Conservation (phyloP, 257 asterid species). For the Penstemon barbatus region DNA sequence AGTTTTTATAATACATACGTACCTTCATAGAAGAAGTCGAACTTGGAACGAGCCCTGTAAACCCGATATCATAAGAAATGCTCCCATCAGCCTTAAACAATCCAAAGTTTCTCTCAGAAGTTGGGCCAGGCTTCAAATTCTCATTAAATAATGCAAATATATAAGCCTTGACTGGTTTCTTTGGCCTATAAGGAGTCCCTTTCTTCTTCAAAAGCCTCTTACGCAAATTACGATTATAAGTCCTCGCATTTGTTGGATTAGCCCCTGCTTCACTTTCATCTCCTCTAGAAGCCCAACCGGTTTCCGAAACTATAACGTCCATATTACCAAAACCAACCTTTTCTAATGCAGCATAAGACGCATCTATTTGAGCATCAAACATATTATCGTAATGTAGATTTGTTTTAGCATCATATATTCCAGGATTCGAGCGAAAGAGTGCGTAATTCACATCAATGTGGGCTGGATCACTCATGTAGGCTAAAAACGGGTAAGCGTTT, state of each 20-base stretch:
- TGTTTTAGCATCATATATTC: constrained; percentile 56
- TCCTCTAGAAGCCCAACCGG: constrained; percentile 86
- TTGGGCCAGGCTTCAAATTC: constrained; percentile 71
- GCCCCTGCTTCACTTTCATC: constrained; percentile 73
- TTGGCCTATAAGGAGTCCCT: constrained; percentile 80
- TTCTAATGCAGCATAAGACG: constrained; percentile 70
- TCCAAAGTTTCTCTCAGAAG: constrained; percentile 85
- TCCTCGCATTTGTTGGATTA: constrained; percentile 51
- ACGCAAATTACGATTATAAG: constrained; percentile 51
- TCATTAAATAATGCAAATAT: constrained; percentile 78
- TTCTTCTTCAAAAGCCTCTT: constrained; percentile 56
- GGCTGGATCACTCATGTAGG: constrained; percentile 60
- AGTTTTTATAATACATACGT: constrained; percentile 7
- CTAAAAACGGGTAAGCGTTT: constrained; percentile 80
- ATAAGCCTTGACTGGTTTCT: constrained; percentile 57
- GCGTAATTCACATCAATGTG: constrained; percentile 73
- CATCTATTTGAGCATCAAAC: constrained; percentile 85
- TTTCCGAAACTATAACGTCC: constrained; percentile 84
- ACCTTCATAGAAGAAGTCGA: constrained; percentile 53
- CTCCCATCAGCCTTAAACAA: constrained; percentile 84
- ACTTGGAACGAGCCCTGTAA: constrained; percentile 63
- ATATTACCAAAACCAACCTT: constrained; percentile 52
- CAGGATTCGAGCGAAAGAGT: constrained; percentile 38
- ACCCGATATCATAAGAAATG: constrained; percentile 63
- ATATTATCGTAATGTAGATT: constrained; percentile 73